Evolutionary conservation across 2,329 filamentous ascomycete genomes (phyloP).

Genomic region (Penicillium sp.): DNA sequence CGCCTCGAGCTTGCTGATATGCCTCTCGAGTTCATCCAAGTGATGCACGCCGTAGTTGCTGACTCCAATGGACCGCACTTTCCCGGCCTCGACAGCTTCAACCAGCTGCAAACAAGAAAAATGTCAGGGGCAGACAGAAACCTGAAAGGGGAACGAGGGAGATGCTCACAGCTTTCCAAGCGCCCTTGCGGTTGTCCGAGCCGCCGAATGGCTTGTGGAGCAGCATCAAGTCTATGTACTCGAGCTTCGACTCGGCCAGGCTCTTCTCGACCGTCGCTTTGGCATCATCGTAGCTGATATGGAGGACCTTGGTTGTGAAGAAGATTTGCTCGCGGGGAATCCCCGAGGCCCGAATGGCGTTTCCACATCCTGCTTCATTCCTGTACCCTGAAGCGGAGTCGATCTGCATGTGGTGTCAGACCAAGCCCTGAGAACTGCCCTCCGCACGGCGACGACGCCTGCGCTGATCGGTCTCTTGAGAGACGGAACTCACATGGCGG

Average conservation of each 20-base stretch:
- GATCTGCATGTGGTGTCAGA: conserved; percentile 28
- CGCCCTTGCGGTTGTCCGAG: conserved; percentile 60
- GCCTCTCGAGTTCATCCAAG: conserved; percentile 59
- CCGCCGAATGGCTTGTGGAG: conserved; percentile 75
- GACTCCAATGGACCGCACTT: conserved; percentile 67
- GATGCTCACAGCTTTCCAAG: conserved; percentile 59
- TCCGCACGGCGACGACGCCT: no score
- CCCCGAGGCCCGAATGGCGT: conserved; percentile 57
- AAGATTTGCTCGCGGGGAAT: conserved; percentile 66
- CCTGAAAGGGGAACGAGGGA: background rate
- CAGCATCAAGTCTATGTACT: conserved; percentile 70
- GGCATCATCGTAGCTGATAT: conserved; percentile 43
- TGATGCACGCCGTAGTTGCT: conserved; percentile 73
- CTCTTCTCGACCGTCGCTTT: conserved; percentile 59
- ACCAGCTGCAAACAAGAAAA: conserved; percentile 49
- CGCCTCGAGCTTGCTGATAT: conserved; percentile 41
- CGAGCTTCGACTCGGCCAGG: conserved; percentile 63
- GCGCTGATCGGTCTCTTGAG: no score
- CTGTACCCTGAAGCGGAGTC: conserved; percentile 61
- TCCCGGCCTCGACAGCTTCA: conserved; percentile 68
- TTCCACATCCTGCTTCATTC: conserved; percentile 68
- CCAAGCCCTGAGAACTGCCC: background rate
- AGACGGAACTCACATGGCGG: conserved; percentile 15
- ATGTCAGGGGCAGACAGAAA: background rate
- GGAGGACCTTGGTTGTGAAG: conserved; percentile 54